Evolutionary conservation across 306 rosid genomes (phyloP), one percentile per base, ranked within the genome.

Genomic region (Trifolium repens): DNA sequence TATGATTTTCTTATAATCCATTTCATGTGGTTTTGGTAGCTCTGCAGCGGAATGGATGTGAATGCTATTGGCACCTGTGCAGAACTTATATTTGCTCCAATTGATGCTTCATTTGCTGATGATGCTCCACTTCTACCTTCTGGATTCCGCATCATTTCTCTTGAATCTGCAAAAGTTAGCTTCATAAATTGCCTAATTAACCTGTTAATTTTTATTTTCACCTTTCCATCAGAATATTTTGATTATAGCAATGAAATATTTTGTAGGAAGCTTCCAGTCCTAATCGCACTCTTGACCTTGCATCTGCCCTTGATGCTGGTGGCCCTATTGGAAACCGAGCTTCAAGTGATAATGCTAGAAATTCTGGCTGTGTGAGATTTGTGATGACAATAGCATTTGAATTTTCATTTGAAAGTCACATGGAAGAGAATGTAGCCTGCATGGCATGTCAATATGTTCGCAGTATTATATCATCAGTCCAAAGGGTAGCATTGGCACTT

Each of bases 1-100:
- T 37, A 34, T 67, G 69, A 24, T 75, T 40, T 65, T 42, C 47
- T 71, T 65, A 69, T 44, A 80, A 47, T 78, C 81, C 66, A 69
- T 74, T 63, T 75, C 35, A 68, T 82, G 12, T 71, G 84, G 71
- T 71, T 75, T 64, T 70, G 60, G 79, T 75, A 96, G 99, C 88
- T 92, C 47, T 96, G 99, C 84, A 96, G 99, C 76, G 99, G 99
- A 81, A 96, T 96, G 97, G 99, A 96, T 69, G 99, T 92, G 87
- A 92, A 84, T 77, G 98, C 98, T 68, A 86, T 92, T 32, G 99
- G 99, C 71, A 89, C 98, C 40, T 90, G 96, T 85, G 98, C 99
- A 7, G 98, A 96, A 76, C 97, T 96, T n/a, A 88, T 96, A 60
- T 96, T 93, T 73, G 99, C 99, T 81, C 99, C 99, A 43, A 96